Evolutionary conservation across 2,329 filamentous ascomycete genomes (phyloP).

Genomic region (Graphilbum fragrans): DNA sequence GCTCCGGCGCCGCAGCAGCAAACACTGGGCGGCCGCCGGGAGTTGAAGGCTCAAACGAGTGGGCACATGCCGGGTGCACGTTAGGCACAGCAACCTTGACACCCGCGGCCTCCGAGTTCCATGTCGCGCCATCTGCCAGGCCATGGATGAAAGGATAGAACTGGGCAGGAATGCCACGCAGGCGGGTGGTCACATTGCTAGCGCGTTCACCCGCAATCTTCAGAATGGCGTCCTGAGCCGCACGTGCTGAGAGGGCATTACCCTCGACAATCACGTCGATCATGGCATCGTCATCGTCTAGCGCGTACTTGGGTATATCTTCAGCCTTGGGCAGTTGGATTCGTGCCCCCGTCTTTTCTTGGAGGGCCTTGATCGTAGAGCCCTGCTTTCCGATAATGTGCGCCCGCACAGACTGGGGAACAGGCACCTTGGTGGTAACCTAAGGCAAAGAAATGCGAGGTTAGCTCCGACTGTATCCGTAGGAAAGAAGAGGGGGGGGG

Average conservation of each 20-base stretch:
- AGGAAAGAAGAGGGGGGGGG: too few relatives aligned
- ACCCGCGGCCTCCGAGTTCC: slow-evolving; percentile 58
- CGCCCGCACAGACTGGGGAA: slow-evolving; percentile 72
- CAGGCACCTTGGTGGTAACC: slow-evolving; percentile 54
- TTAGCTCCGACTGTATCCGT: not conserved
- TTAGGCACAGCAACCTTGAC: slow-evolving; percentile 74
- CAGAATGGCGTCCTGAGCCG: slow-evolving; percentile 72
- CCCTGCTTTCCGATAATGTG: slow-evolving; percentile 92
- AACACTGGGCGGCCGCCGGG: slow-evolving; percentile 60
- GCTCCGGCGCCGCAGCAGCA: slow-evolving; percentile 53
- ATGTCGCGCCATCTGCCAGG: too few relatives aligned
- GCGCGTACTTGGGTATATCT: slow-evolving; percentile 38
- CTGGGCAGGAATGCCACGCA: slow-evolving; percentile 77
- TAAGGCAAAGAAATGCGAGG: slow-evolving; percentile 9
- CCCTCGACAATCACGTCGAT: slow-evolving; percentile 86
- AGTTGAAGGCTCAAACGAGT: slow-evolving; percentile 49
- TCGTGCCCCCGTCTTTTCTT: slow-evolving; percentile 78
- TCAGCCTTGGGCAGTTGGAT: slow-evolving; percentile 83
- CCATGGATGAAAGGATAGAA: slow-evolving; percentile 82
- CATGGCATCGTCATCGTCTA: slow-evolving; percentile 64
- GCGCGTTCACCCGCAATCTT: slow-evolving; percentile 80
- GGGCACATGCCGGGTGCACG: slow-evolving; percentile 63
- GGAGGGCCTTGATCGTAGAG: slow-evolving; percentile 77
- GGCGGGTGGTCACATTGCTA: slow-evolving; percentile 66
- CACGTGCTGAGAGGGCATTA: slow-evolving; percentile 75